phyloP scores from a whole-genome alignment of 768 basidiomycete species.

The Termitomyces sp. region DNA sequence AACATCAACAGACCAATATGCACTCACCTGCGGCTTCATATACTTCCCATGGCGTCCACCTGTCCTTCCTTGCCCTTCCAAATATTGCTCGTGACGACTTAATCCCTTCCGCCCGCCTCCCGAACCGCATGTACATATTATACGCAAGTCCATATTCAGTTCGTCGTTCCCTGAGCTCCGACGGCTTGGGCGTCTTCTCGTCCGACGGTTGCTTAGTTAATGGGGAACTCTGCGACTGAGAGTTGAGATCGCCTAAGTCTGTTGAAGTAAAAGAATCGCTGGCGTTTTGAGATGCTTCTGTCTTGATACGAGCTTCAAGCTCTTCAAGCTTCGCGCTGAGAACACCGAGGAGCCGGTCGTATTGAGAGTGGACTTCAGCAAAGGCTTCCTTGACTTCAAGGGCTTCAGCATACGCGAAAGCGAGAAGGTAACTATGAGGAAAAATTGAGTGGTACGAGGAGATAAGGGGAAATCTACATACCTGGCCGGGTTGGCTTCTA shows the following conservation, averaged over 20 bases:
- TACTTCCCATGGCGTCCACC: slow-evolving; percentile 85
- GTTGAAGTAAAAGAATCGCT: slow-evolving; percentile 9
- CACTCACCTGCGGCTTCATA: slow-evolving; percentile 85
- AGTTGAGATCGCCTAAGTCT: slow-evolving; percentile 4
- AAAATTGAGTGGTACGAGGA: slow-evolving; percentile 49
- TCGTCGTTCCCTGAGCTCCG: slow-evolving; percentile 55
- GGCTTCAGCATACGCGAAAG: slow-evolving; percentile 85
- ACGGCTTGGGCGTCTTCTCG: slow-evolving; percentile 48
- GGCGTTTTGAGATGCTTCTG: slow-evolving; percentile 25
- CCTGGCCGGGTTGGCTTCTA: slow-evolving; percentile 87
- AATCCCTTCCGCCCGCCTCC: slow-evolving; percentile 82
- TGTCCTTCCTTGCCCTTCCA: slow-evolving; percentile 72
- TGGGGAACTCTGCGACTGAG: background rate
- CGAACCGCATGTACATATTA: slow-evolving; percentile 94
- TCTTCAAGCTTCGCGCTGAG: slow-evolving; percentile 53
- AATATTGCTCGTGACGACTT: slow-evolving; percentile 78
- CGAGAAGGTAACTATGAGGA: slow-evolving; percentile 72
- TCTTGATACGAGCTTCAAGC: slow-evolving; percentile 40
- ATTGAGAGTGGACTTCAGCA: slow-evolving; percentile 67
- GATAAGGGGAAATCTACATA: slow-evolving; percentile 23
- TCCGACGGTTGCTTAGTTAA: slow-evolving; percentile 43
- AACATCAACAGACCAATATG: background rate
- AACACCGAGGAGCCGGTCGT: slow-evolving; percentile 66
- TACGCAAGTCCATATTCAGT: slow-evolving; percentile 76
- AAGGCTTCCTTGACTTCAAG: slow-evolving; percentile 54